These are phyloP conservation scores for Intubia oerlemansii DNA, from an alignment of 2,329 filamentous ascomycete genomes.

Conservation along the genomic window DNA sequence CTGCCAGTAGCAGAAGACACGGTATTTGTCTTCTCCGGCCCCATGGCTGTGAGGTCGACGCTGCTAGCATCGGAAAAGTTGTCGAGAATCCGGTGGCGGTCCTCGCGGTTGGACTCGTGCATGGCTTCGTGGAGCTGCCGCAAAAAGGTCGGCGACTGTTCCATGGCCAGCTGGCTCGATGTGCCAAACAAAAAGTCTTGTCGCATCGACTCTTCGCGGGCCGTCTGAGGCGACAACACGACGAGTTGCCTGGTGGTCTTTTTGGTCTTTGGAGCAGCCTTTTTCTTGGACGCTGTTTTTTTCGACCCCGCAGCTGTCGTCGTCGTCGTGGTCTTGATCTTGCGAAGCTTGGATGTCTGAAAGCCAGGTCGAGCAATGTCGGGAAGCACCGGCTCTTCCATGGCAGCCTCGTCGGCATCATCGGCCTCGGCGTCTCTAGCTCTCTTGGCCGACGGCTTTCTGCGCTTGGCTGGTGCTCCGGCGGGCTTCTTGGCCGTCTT, in stretches of 20 bases:
- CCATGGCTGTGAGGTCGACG: slow-evolving; percentile 3
- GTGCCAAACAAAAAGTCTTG: slow-evolving; percentile 75
- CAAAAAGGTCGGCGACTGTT: slow-evolving; percentile 47
- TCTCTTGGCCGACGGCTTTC: too few species aligned
- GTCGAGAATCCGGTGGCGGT: slow-evolving; percentile 8
- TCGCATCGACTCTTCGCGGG: slow-evolving; percentile 38
- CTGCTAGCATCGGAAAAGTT: neutral
- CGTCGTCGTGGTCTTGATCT: slow-evolving; percentile 8
- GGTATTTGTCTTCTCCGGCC: too few species aligned
- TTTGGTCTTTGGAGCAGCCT: slow-evolving; percentile 11
- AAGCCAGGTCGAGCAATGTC: slow-evolving; percentile 10
- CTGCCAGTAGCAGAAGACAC: too few species aligned
- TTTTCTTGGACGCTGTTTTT: too few species aligned
- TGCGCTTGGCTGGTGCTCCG: too few species aligned
- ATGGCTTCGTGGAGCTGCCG: slow-evolving; percentile 41
- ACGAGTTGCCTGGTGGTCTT: too few species aligned
- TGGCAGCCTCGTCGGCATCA: too few species aligned
- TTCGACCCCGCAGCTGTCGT: slow-evolving; percentile 4
- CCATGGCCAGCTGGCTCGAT: slow-evolving; percentile 57
- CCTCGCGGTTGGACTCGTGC: slow-evolving; percentile 29
- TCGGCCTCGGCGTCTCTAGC: too few species aligned
- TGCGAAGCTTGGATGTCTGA: slow-evolving; percentile 12
- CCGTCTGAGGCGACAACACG: slow-evolving; percentile 47
- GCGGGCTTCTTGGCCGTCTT: too few species aligned
- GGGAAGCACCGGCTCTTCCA: too few species aligned